These are phyloP conservation scores for Aspergillus brasiliensis DNA, from an alignment of 2,329 filamentous ascomycete species.

Conservation along the genomic window DNA sequence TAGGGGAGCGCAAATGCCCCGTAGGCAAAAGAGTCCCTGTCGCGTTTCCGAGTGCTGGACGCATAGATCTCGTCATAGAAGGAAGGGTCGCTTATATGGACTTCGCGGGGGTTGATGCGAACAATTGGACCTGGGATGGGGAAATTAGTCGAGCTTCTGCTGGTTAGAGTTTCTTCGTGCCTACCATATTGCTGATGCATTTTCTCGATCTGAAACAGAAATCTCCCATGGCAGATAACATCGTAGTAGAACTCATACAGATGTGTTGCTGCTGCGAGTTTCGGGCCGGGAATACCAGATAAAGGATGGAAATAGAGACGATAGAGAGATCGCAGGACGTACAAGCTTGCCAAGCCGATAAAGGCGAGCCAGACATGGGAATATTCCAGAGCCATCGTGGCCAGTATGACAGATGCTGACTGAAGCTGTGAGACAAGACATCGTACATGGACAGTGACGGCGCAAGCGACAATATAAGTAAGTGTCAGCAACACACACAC, in stretches of 20 bases:
- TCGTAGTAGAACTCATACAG: slow-evolving; percentile 1
- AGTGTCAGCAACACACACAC: background rate
- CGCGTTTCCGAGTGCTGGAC: background rate
- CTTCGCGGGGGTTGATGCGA: slow-evolving; percentile 11
- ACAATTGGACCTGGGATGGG: slow-evolving; percentile 11
- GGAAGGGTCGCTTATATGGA: slow-evolving; percentile 7
- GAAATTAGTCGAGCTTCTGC: background rate
- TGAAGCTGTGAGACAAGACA: background rate
- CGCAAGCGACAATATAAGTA: background rate
- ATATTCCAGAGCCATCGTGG: background rate
- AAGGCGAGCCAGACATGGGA: background rate
- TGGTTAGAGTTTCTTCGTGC: background rate
- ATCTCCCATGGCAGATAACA: background rate
- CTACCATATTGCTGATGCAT: slow-evolving; percentile 13
- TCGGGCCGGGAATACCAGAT: background rate
- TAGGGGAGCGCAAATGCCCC: background rate
- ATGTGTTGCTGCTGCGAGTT: background rate
- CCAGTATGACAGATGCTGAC: background rate
- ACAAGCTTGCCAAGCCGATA: background rate
- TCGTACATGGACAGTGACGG: background rate
- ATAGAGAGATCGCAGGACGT: background rate
- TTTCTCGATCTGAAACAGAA: background rate
- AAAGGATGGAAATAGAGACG: background rate
- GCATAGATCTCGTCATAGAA: slow-evolving; percentile 15
- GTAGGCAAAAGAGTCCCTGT: slow-evolving; percentile 7